phyloP scores from a whole-genome alignment of 2,329 filamentous ascomycete genomes.

The Phoma sp. region DNA sequence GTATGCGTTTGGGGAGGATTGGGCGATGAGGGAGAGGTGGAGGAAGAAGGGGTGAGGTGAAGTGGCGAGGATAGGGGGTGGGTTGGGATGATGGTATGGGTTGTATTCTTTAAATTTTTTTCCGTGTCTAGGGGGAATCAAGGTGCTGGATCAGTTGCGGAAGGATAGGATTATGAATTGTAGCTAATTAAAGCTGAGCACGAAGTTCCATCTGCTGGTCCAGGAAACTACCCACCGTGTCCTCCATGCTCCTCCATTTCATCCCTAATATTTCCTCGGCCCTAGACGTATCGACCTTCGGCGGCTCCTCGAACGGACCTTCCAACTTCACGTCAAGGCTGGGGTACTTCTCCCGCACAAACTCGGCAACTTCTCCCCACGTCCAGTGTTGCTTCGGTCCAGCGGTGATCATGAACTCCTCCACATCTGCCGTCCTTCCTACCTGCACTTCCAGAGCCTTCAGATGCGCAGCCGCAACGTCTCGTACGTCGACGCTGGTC shows the following conservation, averaged over 20 bases:
- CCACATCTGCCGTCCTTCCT: background rate
- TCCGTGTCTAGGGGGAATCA: too few relatives aligned
- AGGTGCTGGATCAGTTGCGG: too few relatives aligned
- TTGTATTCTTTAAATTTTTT: too few relatives aligned
- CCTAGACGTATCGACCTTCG: constrained; percentile 12
- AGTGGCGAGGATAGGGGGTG: too few relatives aligned
- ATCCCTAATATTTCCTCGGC: constrained; percentile 25
- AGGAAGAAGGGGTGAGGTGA: background rate
- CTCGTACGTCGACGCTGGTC: constrained; percentile 30
- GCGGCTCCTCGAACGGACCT: constrained; percentile 4
- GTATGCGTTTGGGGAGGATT: background rate
- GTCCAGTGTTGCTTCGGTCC: constrained; percentile 9
- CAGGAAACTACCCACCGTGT: constrained; percentile 5
- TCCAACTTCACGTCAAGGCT: constrained; percentile 15
- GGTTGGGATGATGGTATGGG: too few relatives aligned
- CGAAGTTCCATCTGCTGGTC: constrained; percentile 1
- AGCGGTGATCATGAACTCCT: constrained; percentile 6
- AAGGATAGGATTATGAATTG: too few relatives aligned
- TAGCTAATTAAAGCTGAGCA: background rate
- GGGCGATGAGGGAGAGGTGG: background rate
- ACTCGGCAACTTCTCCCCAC: constrained; percentile 23
- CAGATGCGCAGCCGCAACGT: constrained; percentile 37
- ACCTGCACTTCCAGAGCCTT: constrained; percentile 14
- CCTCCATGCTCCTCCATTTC: constrained; percentile 19
- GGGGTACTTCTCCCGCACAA: constrained; percentile 24